Base-by-base conservation (phyloP, 2,329 filamentous ascomycete genomes). In the Diaporthe citrichinensis region DNA sequence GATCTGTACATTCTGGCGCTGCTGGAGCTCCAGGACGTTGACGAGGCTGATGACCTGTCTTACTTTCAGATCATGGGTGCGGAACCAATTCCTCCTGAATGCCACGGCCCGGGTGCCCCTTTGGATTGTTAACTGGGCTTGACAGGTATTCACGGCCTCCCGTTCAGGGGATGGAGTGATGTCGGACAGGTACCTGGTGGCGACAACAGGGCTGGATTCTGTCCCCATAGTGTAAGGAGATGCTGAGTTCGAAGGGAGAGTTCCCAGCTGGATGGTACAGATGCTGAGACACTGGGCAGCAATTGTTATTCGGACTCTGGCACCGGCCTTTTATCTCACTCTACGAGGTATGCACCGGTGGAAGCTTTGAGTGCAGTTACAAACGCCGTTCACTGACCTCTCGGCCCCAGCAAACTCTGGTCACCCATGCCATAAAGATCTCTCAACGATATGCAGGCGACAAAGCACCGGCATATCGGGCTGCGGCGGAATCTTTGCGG, bases 251-350 rank as follows among this genome's bases (percentile, higher is more conserved):
- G 5, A 17, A n/a, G n/a, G 34, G 1, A 44, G 25, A 15, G 5
- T 14, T 28, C 12, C 23, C n/a, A 15, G 9, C 28, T 58, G 46
- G 46, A 49, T 39, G 36, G 25, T 39, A 44, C 49, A 31, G 28
- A 34, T 31, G 25, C 49, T 62, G 28, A 71, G 46, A 49, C 28
- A 36, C 20, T 57, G n/a, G 31, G 23, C 55, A 89, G 88, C 86
- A 90, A 79, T 81, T 84, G n/a, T 80, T 87, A 34, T 89, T 91
- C 77, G 79, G 86, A 9, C 81, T 87, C 25, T 92, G 89, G 90
- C 90, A 92, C 80, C 87, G 90, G 8, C 87, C 89, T 4, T 91
- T 89, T 75, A 79, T 90, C 57, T 83, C 86, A 10, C 83, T 91
- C 8, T 91, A 85, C 74, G 90, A 92, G 84, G 88, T 89, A 81